Conservation (phyloP, 2,329 filamentous ascomycete genomes). For the Hymenoscyphus fraxineus region DNA sequence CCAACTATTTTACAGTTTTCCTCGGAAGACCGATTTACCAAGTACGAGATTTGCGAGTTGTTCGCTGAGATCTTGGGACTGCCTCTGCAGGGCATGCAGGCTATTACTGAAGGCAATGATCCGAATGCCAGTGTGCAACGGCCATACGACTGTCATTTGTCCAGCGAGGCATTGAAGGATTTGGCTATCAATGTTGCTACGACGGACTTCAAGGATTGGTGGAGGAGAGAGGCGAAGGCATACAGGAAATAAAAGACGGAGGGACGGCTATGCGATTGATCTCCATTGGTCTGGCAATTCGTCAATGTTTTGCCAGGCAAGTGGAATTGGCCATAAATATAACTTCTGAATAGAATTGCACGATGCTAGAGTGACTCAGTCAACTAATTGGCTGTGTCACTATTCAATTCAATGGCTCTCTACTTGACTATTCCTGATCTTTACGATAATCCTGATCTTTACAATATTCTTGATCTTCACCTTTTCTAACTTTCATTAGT, state of each 20-base stretch:
- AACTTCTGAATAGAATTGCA: background rate
- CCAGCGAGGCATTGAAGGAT: slow-evolving; percentile 67
- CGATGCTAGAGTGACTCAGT: too few relatives aligned
- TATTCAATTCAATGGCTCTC: too few relatives aligned
- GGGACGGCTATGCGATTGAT: background rate
- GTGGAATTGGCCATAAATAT: background rate
- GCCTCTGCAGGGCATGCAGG: slow-evolving; percentile 62
- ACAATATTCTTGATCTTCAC: too few relatives aligned
- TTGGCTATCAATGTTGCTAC: slow-evolving; percentile 72
- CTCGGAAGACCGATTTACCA: slow-evolving; percentile 81
- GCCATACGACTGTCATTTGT: slow-evolving; percentile 85
- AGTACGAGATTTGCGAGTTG: slow-evolving; percentile 79
- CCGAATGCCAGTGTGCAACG: slow-evolving; percentile 68
- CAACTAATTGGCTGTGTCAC: too few relatives aligned
- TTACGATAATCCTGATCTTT: too few relatives aligned
- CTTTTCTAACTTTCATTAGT: too few relatives aligned
- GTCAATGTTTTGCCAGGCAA: background rate
- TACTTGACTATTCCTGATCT: too few relatives aligned
- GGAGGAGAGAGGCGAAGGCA: slow-evolving; percentile 61
- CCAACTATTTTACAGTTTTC: slow-evolving; percentile 78
- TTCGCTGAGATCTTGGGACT: slow-evolving; percentile 79
- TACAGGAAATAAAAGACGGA: slow-evolving; percentile 38
- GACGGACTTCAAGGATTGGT: slow-evolving; percentile 76
- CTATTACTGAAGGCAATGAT: slow-evolving; percentile 69
- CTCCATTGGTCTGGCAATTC: background rate